These are phyloP conservation scores for Phytophthora multivora DNA, from an alignment of 352 stramenopile genomes.

Conservation along the genomic window DNA sequence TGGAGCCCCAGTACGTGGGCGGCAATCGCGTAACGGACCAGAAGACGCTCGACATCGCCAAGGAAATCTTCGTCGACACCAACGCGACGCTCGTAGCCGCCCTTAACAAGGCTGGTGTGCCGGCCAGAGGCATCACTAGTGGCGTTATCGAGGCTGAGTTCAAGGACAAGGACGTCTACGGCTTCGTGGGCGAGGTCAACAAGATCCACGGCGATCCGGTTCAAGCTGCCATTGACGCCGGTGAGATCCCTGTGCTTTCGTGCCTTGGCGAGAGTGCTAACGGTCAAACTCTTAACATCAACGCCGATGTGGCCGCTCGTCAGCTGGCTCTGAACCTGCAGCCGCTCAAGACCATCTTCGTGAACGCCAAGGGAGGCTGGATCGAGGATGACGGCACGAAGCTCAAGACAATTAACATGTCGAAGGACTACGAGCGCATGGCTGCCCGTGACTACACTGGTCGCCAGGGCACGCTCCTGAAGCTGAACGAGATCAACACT, in stretches of 20 bases:
- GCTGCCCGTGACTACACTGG: constrained; percentile 84
- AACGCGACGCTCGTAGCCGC: constrained; percentile 86
- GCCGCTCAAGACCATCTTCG: constrained; percentile 90
- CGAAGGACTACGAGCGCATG: constrained; percentile 80
- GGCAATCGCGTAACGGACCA: constrained; percentile 90
- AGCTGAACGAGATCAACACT: constrained; percentile 91
- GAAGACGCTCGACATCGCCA: constrained; percentile 85
- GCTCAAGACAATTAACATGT: constrained; percentile 84
- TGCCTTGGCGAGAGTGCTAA: constrained; percentile 77
- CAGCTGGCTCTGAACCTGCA: constrained; percentile 83
- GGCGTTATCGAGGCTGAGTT: constrained; percentile 87
- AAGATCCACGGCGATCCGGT: constrained; percentile 77
- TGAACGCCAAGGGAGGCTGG: constrained; percentile 90
- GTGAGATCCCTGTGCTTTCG: constrained; percentile 86
- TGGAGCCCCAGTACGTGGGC: constrained; percentile 88
- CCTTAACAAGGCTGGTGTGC: constrained; percentile 66
- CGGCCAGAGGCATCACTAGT: constrained; percentile 78
- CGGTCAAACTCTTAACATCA: constrained; percentile 90
- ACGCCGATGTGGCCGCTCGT: constrained; percentile 84
- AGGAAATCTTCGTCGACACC: constrained; percentile 83
- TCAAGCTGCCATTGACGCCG: constrained; percentile 63
- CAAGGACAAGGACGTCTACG: constrained; percentile 83
- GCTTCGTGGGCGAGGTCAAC: constrained; percentile 85
- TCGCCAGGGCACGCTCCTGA: constrained; percentile 90
- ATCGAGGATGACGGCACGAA: constrained; percentile 87